Conservation (phyloP, 2,329 filamentous ascomycete species). For the Hymenoscyphus salicellus region DNA sequence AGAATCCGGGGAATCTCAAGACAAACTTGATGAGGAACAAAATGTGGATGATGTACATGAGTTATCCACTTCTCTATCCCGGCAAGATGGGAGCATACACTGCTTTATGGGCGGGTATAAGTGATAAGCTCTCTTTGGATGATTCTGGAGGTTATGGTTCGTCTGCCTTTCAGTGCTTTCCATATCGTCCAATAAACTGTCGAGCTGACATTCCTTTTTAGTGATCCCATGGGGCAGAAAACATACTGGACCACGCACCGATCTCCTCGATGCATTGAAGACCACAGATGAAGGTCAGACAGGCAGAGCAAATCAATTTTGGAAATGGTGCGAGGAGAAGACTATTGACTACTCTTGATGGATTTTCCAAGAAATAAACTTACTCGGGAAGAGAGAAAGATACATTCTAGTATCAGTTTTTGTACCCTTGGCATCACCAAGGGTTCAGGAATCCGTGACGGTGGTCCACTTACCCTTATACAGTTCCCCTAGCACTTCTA, state of each 20-base stretch:
- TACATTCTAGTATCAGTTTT: no score
- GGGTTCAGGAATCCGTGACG: no score
- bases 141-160: background rate
- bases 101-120: background rate
- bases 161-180: background rate
- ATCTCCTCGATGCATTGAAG: background rate
- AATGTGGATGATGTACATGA: background rate
- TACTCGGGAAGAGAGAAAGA: no score
- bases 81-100: background rate
- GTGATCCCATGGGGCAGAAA: background rate
- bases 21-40: background rate
- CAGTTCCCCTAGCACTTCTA: no score
- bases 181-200: background rate
- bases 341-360: background rate
- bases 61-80: background rate
- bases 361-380: no score
- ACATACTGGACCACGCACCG: background rate
- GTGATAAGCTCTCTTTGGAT: background rate
- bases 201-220: background rate
- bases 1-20: background rate
- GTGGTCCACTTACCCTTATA: no score
- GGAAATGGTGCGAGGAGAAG: background rate
- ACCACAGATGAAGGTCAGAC: background rate
- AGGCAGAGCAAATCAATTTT: background rate
- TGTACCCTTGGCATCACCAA: no score